phyloP scores from a whole-genome alignment of 2,329 filamentous ascomycete genomes.

The Exserohilum turcica region DNA sequence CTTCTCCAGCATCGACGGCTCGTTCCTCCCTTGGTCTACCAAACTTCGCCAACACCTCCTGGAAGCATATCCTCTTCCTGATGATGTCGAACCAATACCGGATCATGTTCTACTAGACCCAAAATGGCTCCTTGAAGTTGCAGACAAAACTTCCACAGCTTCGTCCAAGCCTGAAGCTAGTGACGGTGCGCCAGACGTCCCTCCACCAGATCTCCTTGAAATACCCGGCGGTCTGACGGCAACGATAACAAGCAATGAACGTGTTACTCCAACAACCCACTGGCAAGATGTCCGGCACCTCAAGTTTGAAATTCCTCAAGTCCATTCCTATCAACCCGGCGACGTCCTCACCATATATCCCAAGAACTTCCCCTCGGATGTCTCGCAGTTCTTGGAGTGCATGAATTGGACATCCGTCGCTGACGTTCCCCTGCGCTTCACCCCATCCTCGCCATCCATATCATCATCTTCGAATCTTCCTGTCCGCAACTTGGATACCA shows the following conservation, averaged over 20 bases:
- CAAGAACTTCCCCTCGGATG: slow-evolving; percentile 83
- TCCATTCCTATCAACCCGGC: slow-evolving; percentile 67
- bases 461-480: slow-evolving; percentile 47
- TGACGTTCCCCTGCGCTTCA: slow-evolving; percentile 68
- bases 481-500: slow-evolving; percentile 47
- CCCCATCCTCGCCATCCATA: slow-evolving; percentile 38
- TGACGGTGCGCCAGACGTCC: slow-evolving; percentile 22
- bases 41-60: slow-evolving; percentile 70
- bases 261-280: slow-evolving; percentile 76
- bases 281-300: slow-evolving; percentile 94
- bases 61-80: slow-evolving; percentile 69
- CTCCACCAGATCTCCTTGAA: slow-evolving; percentile 58
- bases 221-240: slow-evolving; percentile 64
- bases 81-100: slow-evolving; percentile 71
- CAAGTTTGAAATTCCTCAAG: slow-evolving; percentile 58
- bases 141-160: slow-evolving; percentile 17
- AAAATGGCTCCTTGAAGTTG: slow-evolving; percentile 66
- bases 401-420: slow-evolving; percentile 80
- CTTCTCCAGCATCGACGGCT: slow-evolving; percentile 71
- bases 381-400: slow-evolving; percentile 74
- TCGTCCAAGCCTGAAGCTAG: slow-evolving; percentile 5
- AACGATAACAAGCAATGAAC: slow-evolving; percentile 66
- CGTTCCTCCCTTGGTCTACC: slow-evolving; percentile 77
- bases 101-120: slow-evolving; percentile 75
- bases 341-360: slow-evolving; percentile 83